Base-by-base conservation (phyloP, 306 rosid species). In the Acacia melanoxylon region DNA sequence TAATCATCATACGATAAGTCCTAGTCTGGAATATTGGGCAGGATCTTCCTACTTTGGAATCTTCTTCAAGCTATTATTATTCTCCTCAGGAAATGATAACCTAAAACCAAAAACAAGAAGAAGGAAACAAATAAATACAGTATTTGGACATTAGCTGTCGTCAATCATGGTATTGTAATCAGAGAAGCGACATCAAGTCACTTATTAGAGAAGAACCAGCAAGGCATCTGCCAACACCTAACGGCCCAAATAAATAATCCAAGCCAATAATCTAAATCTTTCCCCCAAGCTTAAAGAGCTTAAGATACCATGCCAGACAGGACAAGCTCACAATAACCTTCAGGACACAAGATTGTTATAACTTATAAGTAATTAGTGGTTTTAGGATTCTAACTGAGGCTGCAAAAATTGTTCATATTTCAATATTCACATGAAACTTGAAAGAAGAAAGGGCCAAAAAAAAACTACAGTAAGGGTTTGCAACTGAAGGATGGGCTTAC, bases 41-140 rank as follows among this genome's bases (percentile, higher is more conserved):
- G 98, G 91, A 83, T 95, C 98, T 78, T 84, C 94, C 87, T 93
- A 83, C 86, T 93, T 92, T 13, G 96, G 88, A 79, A 95, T 95
- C 86, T 89, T 93, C 87, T 81, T 93, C 81, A 87, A 66, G 88
- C 96, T 85, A 77, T 85, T 86, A 80, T 80, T 93, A 65, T 92
- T 85, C 80, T 83, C 88, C 90, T 92, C 96, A 6, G 97, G 97
- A 84, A 95, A 86, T 59, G 99, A 89, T 77, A 95, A 86, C 82
- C 99, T 94, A 82, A 71, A 52, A 72, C 51, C 86, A 76, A 66
- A 69, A 0, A 76, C 72, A 14, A 83, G 31, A 78, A 78, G 41
- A 20, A 75, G 20, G 8, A 77, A 33, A 68, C 29, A 72, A 27
- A 25, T 51, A 66, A 61, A 24, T 75, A 61, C 63, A 22, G 48